A percentile compares a stretch with the other conserved stretches of the same genome.
Conservation (phyloP, 306 rosid genomes). For the Castanopsis chinensis region DNA sequence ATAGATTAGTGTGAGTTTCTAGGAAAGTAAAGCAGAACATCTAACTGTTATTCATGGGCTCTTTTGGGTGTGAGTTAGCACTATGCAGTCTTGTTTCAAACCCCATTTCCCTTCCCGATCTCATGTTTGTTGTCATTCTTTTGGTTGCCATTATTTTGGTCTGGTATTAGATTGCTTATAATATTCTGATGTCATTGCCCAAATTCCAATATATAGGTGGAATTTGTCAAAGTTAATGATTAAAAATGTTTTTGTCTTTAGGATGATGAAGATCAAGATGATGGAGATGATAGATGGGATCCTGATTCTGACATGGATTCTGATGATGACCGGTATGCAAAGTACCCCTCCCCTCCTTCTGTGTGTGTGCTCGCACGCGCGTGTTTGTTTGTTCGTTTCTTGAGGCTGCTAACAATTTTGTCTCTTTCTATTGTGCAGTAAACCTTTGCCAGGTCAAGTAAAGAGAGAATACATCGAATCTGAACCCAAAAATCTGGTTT, state of each 20-base stretch:
- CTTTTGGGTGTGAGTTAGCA: too few species aligned
- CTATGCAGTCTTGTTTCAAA: too few species aligned
- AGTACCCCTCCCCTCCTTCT: background rate
- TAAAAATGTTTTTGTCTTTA: slow-evolving; percentile 13
- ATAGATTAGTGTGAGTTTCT: too few species aligned
- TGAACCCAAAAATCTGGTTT: slow-evolving; percentile 31
- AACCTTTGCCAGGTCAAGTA: slow-evolving; percentile 30
- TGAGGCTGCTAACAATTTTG: slow-evolving; percentile 20
- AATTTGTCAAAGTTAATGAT: background rate
- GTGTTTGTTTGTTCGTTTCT: background rate
- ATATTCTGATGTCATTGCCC: too few species aligned
- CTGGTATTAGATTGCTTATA: too few species aligned
- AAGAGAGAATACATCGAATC: slow-evolving; percentile 41
- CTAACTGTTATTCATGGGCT: too few species aligned
- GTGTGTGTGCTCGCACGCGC: background rate
- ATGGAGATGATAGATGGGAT: slow-evolving; percentile 38
- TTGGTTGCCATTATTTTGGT: too few species aligned
- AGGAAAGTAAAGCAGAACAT: too few species aligned
- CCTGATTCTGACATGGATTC: slow-evolving; percentile 40
- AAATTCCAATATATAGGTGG: background rate
- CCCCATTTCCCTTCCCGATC: too few species aligned
- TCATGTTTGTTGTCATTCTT: too few species aligned
- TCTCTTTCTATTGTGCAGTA: slow-evolving; percentile 23
- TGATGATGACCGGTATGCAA: slow-evolving; percentile 34
- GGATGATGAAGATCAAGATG: slow-evolving; percentile 42